These are phyloP conservation scores for Botrytis fragariae DNA, from an alignment of 2,329 filamentous ascomycete species.

Conservation along the genomic window DNA sequence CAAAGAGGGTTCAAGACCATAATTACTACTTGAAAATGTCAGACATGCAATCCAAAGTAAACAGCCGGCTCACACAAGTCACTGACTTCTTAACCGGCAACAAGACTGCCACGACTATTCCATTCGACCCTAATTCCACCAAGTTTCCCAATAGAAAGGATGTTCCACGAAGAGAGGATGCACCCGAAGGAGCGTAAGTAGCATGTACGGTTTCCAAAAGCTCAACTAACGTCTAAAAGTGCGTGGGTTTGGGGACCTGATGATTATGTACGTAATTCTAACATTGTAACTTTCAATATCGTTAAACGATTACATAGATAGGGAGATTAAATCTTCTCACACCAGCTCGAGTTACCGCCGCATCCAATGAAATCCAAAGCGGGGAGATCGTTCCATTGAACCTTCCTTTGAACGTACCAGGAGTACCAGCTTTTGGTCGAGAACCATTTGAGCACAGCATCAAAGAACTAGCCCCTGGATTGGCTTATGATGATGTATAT, in stretches of 20 bases:
- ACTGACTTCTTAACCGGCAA: conserved; percentile 31
- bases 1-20: neutral
- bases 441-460: conserved; percentile 39
- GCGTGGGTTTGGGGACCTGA: conserved; percentile 38
- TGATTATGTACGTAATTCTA: conserved; percentile 30
- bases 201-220: neutral
- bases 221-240: conserved; percentile 21
- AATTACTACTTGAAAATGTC: conserved; percentile 24
- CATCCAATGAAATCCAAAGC: conserved; percentile 33
- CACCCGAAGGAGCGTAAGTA: conserved; percentile 35
- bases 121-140: conserved; percentile 36
- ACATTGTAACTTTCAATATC: neutral
- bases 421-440: conserved; percentile 41
- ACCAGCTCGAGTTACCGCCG: conserved; percentile 42
- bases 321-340: conserved; percentile 50
- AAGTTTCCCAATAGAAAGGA: conserved; percentile 35
- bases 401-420: conserved; percentile 29
- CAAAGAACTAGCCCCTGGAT: conserved; percentile 27
- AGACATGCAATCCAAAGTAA: conserved; percentile 22
- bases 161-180: conserved; percentile 34
- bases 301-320: conserved; percentile 31
- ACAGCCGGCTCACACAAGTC: conserved; percentile 31
- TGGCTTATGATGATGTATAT: conserved; percentile 60
- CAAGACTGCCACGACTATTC: conserved; percentile 32
- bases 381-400: conserved; percentile 17